Percentiles rank a stretch among this genome's conserved stretches.
Conservation (phyloP, 225 moss, liverwort and hornwort species). For the Lunularia cruciata region DNA sequence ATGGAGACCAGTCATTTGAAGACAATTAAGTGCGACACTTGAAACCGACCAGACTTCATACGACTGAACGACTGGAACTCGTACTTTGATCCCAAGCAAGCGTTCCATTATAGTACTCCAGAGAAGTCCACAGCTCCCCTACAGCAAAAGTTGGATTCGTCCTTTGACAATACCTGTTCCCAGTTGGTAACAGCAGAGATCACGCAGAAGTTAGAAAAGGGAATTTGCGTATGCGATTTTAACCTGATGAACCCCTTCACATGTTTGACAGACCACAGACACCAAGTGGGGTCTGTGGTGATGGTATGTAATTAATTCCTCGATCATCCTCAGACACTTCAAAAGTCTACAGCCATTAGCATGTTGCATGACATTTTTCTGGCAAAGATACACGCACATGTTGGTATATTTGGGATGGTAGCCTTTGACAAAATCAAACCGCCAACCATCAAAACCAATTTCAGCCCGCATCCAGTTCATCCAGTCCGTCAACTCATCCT, state of each 20-base stretch:
- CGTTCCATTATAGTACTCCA: slow-evolving; percentile 49
- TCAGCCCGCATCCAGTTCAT: slow-evolving; percentile 86
- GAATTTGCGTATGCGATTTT: background rate
- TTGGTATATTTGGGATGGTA: slow-evolving; percentile 58
- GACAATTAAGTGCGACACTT: too few species aligned
- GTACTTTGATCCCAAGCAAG: slow-evolving; percentile 50
- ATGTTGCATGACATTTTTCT: background rate
- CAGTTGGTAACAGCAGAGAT: background rate
- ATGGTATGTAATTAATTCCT: too few species aligned
- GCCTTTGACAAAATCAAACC: slow-evolving; percentile 85
- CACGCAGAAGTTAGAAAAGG: background rate
- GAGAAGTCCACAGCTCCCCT: slow-evolving; percentile 74
- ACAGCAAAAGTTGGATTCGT: slow-evolving; percentile 66
- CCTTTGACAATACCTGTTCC: slow-evolving; percentile 53
- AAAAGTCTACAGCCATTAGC: background rate
- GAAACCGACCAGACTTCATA: too few species aligned
- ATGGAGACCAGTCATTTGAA: too few species aligned
- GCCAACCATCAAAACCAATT: slow-evolving; percentile 81
- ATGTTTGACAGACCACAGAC: background rate
- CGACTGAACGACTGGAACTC: too few species aligned
- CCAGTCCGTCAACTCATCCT: slow-evolving; percentile 82
- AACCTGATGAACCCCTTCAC: too few species aligned
- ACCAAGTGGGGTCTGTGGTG: background rate
- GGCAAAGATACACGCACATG: slow-evolving; percentile 38
- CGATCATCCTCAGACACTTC: too few species aligned